Base-by-base conservation (phyloP, 441 rosid species). In the Erodium texanum region DNA sequence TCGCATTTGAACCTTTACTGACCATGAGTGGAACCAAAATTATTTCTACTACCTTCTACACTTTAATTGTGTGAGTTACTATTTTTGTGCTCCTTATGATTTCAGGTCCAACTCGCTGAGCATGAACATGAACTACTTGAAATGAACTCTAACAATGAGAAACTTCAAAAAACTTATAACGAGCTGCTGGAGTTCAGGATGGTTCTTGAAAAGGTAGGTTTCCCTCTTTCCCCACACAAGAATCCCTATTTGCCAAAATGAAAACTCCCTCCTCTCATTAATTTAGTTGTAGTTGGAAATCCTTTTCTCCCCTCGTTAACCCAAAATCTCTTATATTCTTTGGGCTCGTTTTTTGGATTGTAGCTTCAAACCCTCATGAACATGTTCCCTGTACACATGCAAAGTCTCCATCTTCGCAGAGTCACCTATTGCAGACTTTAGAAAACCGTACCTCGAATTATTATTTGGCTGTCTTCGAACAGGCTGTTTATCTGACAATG, bases 121-220 rank as follows among this genome's bases (percentile, higher is more conserved):
- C 95, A 89, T 70, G 99, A 95, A 74, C 89, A 87, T 43, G 97
- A 95, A 73, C 85, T 95, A 63, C 82, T 87, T 74, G 98, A 95
- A 80, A 87, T 90, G 92, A 95, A 92, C 75, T 88, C 93, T 29
- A 95, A 95, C 73, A 78, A 92, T 75, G 99, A 87, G 84, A 90
- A 89, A 84, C 98, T 95, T 81, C 92, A 79, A 68, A 90, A 85
- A 70, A 81, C 93, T 19, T 89, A 83, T 78, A 92, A 92, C 76
- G 98, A 92, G 82, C 99, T 95, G 58, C 80, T 95, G 54, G 98
- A 95, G 84, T 95, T 95, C 82, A 95, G 88, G 81, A 81, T 92
- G 77, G 98, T 95, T 67, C 80, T 90, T 84, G 89, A 92, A 78
- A 92, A 92, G 90, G 98, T 90, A 82, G 50, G 71, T 75, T 56